phyloP scores from a whole-genome alignment of 371 early-diverging fungal genomes.

The Phascolomyces articulosus region DNA sequence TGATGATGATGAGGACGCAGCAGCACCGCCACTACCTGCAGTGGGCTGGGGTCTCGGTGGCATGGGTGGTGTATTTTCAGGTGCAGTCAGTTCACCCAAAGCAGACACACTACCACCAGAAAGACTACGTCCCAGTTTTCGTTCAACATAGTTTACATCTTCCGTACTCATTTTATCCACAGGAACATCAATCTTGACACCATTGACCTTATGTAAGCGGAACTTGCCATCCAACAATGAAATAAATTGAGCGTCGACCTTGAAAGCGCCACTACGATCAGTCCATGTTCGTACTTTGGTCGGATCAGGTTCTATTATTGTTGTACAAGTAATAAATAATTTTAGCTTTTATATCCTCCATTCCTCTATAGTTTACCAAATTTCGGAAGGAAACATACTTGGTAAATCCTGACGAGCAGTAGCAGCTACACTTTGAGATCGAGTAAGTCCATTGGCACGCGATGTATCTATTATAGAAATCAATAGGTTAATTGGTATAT shows the following conservation, averaged over 20 bases:
- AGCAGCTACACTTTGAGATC: constrained; percentile 14
- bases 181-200: constrained; percentile 92
- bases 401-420: constrained; percentile 13
- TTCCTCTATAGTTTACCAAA: too few species aligned
- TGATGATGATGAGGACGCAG: constrained; percentile 15
- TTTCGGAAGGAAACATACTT: too few species aligned
- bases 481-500: neutral
- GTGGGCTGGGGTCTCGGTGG: constrained; percentile 16
- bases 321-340: neutral
- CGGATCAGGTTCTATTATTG: constrained; percentile 52
- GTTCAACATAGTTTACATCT: constrained; percentile 71
- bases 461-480: too few species aligned
- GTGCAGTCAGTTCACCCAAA: constrained; percentile 15
- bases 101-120: constrained; percentile 28
- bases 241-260: constrained; percentile 89
- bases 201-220: constrained; percentile 90
- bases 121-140: constrained; percentile 50
- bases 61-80: constrained; percentile 21
- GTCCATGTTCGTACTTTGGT: constrained; percentile 85
- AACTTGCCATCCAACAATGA: constrained; percentile 79
- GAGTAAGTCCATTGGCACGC: constrained; percentile 6
- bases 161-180: constrained; percentile 80
- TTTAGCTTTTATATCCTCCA: neutral
- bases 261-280: constrained; percentile 88
- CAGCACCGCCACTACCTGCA: neutral